Conservation (phyloP, 2,329 filamentous ascomycete genomes). For the Cercospora citrullina region DNA sequence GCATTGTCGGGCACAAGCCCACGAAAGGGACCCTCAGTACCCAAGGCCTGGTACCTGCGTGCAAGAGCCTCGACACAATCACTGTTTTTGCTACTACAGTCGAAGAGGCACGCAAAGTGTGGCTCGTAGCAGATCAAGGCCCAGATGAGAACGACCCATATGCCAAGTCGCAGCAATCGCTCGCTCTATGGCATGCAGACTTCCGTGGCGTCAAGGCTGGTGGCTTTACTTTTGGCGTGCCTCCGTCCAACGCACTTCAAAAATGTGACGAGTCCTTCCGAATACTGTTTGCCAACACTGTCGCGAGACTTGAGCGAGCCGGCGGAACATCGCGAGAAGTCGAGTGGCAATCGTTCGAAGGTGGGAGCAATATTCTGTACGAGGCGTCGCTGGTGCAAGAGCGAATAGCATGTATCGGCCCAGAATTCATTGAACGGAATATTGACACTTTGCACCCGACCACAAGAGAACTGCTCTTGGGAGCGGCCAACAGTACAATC, state of each 20-base stretch:
- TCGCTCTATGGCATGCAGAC: conserved; percentile 39
- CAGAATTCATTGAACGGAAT: conserved; percentile 43
- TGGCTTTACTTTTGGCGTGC: conserved; percentile 53
- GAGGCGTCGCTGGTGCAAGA: conserved; percentile 60
- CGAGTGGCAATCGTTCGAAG: conserved; percentile 54
- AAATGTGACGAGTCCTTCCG: conserved; percentile 46
- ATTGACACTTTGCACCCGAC: conserved; percentile 51
- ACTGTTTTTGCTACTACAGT: conserved; percentile 55
- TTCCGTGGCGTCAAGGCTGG: conserved; percentile 39
- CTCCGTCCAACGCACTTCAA: conserved; percentile 47
- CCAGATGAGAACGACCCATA: conserved; percentile 55
- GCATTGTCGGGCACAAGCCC: conserved; percentile 52
- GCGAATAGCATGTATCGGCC: conserved; percentile 49
- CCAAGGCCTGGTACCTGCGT: conserved; percentile 56
- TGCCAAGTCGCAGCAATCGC: conserved; percentile 45
- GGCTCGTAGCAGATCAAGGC: conserved; percentile 49
- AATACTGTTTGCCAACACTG: conserved; percentile 46
- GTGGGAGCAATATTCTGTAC: conserved; percentile 57
- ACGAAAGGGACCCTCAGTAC: conserved; percentile 56
- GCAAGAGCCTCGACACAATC: conserved; percentile 59
- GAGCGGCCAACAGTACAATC: conserved; percentile 41
- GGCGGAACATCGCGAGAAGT: conserved; percentile 48
- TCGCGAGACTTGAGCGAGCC: conserved; percentile 42
- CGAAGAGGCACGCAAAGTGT: conserved; percentile 51
- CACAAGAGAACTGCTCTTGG: conserved; percentile 49